Evolutionary conservation across 169 alveolate species (phyloP).

Genomic region (Cardiosporidium cionae): DNA sequence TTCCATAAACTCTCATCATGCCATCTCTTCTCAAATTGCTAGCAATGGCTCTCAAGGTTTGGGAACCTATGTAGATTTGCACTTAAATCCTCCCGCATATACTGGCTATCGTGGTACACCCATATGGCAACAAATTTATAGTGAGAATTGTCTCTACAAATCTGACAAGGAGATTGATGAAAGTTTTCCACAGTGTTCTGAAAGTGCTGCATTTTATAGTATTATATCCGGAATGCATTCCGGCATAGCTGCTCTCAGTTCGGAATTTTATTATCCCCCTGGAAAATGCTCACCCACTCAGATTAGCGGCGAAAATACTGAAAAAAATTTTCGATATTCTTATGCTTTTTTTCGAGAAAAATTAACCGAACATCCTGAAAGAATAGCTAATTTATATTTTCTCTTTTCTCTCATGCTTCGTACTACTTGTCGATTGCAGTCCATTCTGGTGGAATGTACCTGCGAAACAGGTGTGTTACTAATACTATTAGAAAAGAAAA

Average conservation of each 20-base stretch:
- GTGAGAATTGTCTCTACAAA: background rate
- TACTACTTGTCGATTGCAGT: conserved; percentile 60
- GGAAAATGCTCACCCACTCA: too few species aligned
- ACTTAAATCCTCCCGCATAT: conserved; percentile 16
- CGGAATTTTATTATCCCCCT: conserved; percentile 57
- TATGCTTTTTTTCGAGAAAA: conserved; percentile 42
- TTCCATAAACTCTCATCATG: too few species aligned
- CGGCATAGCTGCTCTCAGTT: conserved; percentile 61
- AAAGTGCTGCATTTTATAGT: conserved; percentile 52
- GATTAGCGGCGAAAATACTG: too few species aligned
- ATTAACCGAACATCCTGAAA: conserved; percentile 68
- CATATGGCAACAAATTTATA: conserved; percentile 15
- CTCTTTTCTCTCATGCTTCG: conserved; percentile 66
- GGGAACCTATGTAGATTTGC: conserved; percentile 18
- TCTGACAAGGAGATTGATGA: conserved; percentile 12
- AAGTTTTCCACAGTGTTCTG: too few species aligned
- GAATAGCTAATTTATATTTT: conserved; percentile 71
- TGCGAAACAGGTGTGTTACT: conserved; percentile 58
- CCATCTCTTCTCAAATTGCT: too few species aligned
- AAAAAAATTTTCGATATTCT: background rate
- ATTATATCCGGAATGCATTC: conserved; percentile 75
- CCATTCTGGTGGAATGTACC: conserved; percentile 57
- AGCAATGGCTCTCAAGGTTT: too few species aligned
- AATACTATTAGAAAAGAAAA: too few species aligned
- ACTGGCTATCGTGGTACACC: conserved; percentile 27